Base-by-base conservation (phyloP, 164 flowering plant species). In the Aristolochia californica region DNA sequence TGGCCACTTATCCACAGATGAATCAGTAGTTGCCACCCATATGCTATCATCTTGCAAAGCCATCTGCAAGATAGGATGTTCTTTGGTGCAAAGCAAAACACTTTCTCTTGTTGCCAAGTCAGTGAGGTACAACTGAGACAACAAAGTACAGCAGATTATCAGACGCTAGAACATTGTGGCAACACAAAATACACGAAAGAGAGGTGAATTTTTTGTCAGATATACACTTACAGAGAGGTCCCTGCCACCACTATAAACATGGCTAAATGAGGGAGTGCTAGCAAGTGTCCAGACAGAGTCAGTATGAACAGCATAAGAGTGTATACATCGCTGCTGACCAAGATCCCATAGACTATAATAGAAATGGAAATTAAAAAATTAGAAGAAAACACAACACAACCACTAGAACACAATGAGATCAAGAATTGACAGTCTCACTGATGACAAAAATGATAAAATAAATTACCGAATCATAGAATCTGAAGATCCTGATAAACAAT, bases 221-320 rank as follows among this genome's bases (percentile, higher is more conserved):
- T 30, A 21, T 10, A 22, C 20, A 83, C 99, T 81, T 63, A 93
- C 99, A 58, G 95, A 87, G 47, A 72, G 80, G 70, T 89, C 97
- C 61, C 95, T 80, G 30, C 99, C 99, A 52, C 95, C 99, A 72
- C 99, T 93, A 67, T 93, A 93, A 56, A 93, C 99, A 77, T 93
- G 96, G 73, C 83, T 87, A 71, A 93, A 93, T 40, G 91, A 67
- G 52, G 94, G 84, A 8, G 90, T 85, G 74, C 94, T 81, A 11
- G 97, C 97, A 80, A 93, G 99, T 56, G 99, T 96, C 99, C 99
- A 93, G 25, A 89, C 99, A 71, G 99, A 93, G 71, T 93, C 97
- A 9, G 97, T 85, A 70, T 93, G 99, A 60, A 93, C 97, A 60
- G 95, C 96, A 84, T 93, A 93, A 10, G 99, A 83, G 73, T 93